Evolutionary conservation across 148 eudicot species (phyloP).

Genomic region (Silene uniflora): DNA sequence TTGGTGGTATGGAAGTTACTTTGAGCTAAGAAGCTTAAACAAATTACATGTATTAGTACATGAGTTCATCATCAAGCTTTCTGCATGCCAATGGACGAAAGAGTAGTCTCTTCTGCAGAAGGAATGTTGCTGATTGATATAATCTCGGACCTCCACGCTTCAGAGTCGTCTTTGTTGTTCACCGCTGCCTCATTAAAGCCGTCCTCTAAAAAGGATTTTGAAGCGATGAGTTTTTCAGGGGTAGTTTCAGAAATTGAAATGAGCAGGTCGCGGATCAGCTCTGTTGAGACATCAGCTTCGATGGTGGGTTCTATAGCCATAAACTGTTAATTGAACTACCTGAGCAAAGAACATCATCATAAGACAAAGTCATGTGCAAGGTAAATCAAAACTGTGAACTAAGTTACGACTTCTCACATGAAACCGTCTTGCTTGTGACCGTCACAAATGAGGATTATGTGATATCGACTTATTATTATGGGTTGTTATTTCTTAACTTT

Average conservation of each 20-base stretch:
- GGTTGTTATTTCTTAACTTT: too few species aligned
- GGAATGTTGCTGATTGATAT: neutral
- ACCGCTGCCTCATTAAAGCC: neutral
- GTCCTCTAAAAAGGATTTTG: neutral
- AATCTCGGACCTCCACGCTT: too few species aligned
- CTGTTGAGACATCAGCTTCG: constrained; percentile 4
- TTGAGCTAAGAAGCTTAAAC: neutral
- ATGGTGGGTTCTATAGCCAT: constrained; percentile 17
- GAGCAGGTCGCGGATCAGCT: constrained; percentile 19
- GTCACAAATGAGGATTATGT: too few species aligned
- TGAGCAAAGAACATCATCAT: neutral
- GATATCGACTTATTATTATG: too few species aligned
- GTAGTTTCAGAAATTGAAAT: constrained; percentile 19
- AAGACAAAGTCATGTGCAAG: too few species aligned
- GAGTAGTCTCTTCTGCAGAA: neutral
- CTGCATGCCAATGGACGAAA: neutral
- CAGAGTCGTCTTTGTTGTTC: neutral
- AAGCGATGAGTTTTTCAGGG: constrained; percentile 2
- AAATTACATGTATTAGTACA: neutral
- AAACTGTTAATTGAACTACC: constrained; percentile 1
- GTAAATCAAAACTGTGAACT: too few species aligned
- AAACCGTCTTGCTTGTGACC: too few species aligned
- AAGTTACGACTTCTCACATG: too few species aligned
- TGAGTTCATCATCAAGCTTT: neutral
- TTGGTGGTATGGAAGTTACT: neutral